Conservation (phyloP, 75 land plant genomes). For the Gnetum montanum region DNA sequence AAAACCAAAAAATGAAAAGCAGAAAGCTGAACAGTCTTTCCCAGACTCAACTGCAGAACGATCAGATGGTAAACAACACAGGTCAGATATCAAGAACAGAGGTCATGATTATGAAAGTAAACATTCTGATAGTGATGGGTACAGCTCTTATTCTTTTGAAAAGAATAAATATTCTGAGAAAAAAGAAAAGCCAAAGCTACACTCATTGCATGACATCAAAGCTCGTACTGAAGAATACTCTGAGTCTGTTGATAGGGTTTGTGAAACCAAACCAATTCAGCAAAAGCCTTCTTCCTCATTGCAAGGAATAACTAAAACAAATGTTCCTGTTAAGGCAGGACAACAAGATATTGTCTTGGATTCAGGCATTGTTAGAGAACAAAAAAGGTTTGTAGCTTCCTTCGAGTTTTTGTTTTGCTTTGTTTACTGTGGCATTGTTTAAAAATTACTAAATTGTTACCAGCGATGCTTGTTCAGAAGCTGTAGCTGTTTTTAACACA, state of each 20-base stretch:
- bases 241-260: neutral
- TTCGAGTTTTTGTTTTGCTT: too few relatives aligned
- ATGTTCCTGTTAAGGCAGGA: too few relatives aligned
- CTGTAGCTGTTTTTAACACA: too few relatives aligned
- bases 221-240: neutral
- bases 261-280: neutral
- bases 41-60: slow-evolving; percentile 2
- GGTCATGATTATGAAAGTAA: neutral
- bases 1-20: slow-evolving; percentile 2
- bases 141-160: slow-evolving; percentile 2
- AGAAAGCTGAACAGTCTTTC: neutral
- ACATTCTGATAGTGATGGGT: slow-evolving; percentile 1
- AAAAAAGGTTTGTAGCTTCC: too few relatives aligned
- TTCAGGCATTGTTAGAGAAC: slow-evolving; percentile 1
- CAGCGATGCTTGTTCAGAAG: too few relatives aligned
- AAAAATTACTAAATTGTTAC: too few relatives aligned
- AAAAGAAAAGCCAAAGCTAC: neutral
- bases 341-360: neutral
- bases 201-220: neutral
- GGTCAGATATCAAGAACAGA: neutral
- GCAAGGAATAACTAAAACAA: too few relatives aligned
- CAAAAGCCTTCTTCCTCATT: neutral
- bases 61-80: slow-evolving; percentile 1
- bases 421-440: too few relatives aligned
- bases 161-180: neutral